A percentile compares a stretch with the other conserved stretches of the same genome.
Evolutionary conservation across 2,329 filamentous ascomycete species (phyloP).

Genomic region (Botrytis fragariae): DNA sequence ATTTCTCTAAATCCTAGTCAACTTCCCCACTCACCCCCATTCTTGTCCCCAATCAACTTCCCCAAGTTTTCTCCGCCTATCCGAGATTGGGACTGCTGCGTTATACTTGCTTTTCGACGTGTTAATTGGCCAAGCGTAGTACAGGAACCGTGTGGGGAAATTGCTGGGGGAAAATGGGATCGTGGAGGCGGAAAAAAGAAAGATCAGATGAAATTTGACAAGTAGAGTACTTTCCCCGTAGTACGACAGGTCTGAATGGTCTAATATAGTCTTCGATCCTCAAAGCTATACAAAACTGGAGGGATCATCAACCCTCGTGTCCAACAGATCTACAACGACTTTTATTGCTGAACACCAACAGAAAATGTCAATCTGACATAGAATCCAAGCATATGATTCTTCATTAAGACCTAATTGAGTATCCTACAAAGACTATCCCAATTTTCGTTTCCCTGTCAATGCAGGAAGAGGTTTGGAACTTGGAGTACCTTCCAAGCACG

Average conservation of each 20-base stretch:
- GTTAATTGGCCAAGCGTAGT: conserved; percentile 10
- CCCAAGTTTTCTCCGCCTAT: conserved; percentile 6
- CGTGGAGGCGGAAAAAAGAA: conserved; percentile 4
- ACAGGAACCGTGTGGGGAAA: conserved; percentile 12
- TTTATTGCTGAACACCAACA: background rate
- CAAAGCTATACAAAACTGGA: background rate
- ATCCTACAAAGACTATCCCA: background rate
- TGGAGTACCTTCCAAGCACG: conserved; percentile 2
- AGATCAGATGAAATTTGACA: conserved; percentile 18
- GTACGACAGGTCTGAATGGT: conserved; percentile 4
- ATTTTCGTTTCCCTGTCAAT: background rate
- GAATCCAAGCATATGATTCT: background rate
- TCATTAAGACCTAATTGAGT: conserved; percentile 11
- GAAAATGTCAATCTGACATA: conserved; percentile 9
- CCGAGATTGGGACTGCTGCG: conserved; percentile 3
- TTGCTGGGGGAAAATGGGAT: conserved; percentile 11
- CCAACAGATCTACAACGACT: background rate
- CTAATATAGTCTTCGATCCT: background rate
- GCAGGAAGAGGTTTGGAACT: conserved; percentile 6
- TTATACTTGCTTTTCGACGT: background rate
- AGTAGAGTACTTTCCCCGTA: background rate
- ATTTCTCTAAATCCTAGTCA: background rate
- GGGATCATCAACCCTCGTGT: conserved; percentile 5
- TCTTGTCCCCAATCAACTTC: conserved; percentile 10
- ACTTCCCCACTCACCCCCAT: background rate